Percentiles rank a stretch among this genome's conserved stretches.
These are phyloP conservation scores for Suillus brevipes DNA, from an alignment of 768 basidiomycete genomes.

Conservation along the genomic window DNA sequence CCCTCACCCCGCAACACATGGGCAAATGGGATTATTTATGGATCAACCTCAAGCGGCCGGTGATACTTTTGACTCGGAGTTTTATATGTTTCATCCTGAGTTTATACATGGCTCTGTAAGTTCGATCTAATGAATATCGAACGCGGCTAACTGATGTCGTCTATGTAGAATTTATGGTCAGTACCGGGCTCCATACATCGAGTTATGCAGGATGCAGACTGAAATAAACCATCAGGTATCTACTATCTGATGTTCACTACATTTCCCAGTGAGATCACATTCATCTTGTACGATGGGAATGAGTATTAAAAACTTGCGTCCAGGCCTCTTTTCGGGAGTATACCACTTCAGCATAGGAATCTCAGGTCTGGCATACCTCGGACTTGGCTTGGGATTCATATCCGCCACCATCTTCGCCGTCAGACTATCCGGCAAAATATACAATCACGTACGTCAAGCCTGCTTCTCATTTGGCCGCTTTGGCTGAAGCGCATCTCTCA, in stretches of 20 bases:
- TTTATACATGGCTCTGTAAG: conserved; percentile 73
- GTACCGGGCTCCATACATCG: conserved; percentile 19
- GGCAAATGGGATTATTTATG: conserved; percentile 47
- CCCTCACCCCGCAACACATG: conserved; percentile 20
- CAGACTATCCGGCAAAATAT: conserved; percentile 45
- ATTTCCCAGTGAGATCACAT: conserved; percentile 48
- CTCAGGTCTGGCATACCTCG: conserved; percentile 53
- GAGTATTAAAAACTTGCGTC: conserved; percentile 7
- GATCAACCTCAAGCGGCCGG: conserved; percentile 49
- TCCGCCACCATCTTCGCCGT: conserved; percentile 49
- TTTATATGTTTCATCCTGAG: conserved; percentile 72
- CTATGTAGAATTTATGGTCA: conserved; percentile 53
- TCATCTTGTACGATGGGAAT: background rate
- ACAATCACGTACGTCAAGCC: conserved; percentile 42
- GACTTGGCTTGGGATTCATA: conserved; percentile 57
- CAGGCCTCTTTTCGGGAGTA: conserved; percentile 45
- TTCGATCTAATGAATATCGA: conserved; percentile 14
- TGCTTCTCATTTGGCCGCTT: background rate
- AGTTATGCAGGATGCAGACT: background rate
- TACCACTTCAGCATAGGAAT: conserved; percentile 55
- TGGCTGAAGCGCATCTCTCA: too few species aligned
- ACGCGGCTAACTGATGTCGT: background rate
- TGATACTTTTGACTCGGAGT: conserved; percentile 57
- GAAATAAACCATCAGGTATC: conserved; percentile 38
- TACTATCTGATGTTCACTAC: conserved; percentile 75